A percentile compares a stretch with the other conserved stretches of the same genome.
Conservation (phyloP, 371 early-diverging fungal genomes). For the Syncephalastrum sp. region DNA sequence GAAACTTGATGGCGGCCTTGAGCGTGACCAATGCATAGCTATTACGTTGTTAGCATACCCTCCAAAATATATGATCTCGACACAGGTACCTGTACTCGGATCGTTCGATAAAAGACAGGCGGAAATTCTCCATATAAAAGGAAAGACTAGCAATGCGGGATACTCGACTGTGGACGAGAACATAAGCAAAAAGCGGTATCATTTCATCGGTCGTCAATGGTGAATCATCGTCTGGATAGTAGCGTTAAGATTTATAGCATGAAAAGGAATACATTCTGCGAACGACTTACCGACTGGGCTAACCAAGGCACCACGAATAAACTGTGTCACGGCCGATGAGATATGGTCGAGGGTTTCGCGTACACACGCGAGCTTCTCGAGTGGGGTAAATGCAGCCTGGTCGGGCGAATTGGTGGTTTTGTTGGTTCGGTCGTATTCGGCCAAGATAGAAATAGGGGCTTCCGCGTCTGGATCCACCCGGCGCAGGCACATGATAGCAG, state of each 20-base stretch:
- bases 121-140: constrained; percentile 58
- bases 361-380: constrained; percentile 44
- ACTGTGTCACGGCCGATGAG: constrained; percentile 33
- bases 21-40: constrained; percentile 57
- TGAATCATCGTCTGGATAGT: constrained; percentile 19
- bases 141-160: constrained; percentile 51
- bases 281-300: neutral
- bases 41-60: no score
- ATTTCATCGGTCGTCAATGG: constrained; percentile 64
- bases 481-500: constrained; percentile 32
- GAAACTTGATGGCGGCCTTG: constrained; percentile 52
- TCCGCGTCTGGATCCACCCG: constrained; percentile 30
- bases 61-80: no score
- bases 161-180: constrained; percentile 51
- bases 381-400: constrained; percentile 42
- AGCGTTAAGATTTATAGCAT: constrained; percentile 15
- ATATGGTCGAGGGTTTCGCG: constrained; percentile 42
- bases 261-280: constrained; percentile 3
- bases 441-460: constrained; percentile 6
- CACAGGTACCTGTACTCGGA: constrained; percentile 46
- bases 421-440: constrained; percentile 16
- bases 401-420: constrained; percentile 2
- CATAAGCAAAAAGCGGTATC: constrained; percentile 60
- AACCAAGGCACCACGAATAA: constrained; percentile 13
- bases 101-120: constrained; percentile 48